Percentiles rank a stretch among this genome's conserved stretches.
Evolutionary conservation across 2,329 filamentous ascomycete genomes (phyloP).

Genomic region (Alternaria rosae): DNA sequence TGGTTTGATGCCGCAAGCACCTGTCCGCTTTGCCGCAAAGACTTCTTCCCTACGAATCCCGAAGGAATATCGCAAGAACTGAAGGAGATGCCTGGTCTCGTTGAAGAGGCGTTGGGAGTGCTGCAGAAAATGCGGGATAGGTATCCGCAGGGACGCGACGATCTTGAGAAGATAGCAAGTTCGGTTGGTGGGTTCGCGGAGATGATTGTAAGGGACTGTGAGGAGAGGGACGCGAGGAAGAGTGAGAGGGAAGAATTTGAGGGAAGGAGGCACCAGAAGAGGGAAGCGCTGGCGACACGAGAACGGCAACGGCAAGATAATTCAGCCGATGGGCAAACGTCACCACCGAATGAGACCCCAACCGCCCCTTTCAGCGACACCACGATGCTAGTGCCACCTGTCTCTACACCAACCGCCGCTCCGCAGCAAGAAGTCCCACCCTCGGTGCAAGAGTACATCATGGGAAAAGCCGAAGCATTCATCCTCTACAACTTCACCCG

Average conservation of each 20-base stretch:
- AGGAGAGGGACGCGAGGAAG: not conserved
- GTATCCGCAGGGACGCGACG: not conserved
- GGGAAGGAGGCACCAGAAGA: not conserved
- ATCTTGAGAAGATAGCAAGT: not conserved
- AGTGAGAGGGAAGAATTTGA: not conserved
- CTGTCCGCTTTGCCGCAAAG: not conserved
- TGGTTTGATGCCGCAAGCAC: constrained; percentile 2
- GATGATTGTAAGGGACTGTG: not conserved
- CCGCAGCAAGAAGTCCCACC: too few relatives aligned
- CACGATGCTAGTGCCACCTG: not conserved
- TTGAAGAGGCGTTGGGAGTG: not conserved
- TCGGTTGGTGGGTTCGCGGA: not conserved
- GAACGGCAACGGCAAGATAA: not conserved
- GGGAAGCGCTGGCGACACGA: not conserved
- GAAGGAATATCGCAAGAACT: not conserved
- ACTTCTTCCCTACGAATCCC: not conserved
- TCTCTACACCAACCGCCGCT: too few relatives aligned
- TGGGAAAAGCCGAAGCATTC: not conserved
- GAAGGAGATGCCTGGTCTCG: not conserved
- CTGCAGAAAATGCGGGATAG: not conserved
- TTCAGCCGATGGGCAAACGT: not conserved
- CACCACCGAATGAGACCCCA: not conserved
- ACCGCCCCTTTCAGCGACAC: not conserved
- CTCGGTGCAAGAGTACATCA: not conserved
- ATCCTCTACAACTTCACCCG: not conserved